Evolutionary conservation across 140 eudicot genomes (phyloP), one percentile per base, ranked within the genome.

Genomic region (Anethum foeniculum): DNA sequence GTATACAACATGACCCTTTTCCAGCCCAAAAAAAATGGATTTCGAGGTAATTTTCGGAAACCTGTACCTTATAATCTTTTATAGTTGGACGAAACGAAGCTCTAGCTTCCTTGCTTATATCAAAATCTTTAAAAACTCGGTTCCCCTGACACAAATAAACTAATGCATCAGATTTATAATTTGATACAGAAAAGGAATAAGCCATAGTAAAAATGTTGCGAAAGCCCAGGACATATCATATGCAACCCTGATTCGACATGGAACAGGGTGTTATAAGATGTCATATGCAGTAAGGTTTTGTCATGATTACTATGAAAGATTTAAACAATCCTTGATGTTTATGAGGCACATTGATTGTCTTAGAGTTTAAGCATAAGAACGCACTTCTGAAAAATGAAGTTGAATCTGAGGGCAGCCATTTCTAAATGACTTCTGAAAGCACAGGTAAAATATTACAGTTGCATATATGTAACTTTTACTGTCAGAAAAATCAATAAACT

Each of bases 21-120:
- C 97, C 97, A 60, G 90, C 86, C 93, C 94, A 90, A 39, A 92
- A 87, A n/a, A 92, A 81, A 85, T 92, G 97, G 75, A 92, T 80
- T 72, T 92, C 97, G 30, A 92, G 82, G 82, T 84, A 90, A 81
- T 90, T 92, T 85, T 90, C 83, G 18, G 89, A 71, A 78, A 92
- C 97, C 67, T 34, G 78, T 82, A 80, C 90, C 0, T 76, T 84
- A 56, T 41, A 89, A 30, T 15, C 30, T 84, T 71, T 84, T 34
- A 81, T 36, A 71, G 88, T 86, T 46, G 91, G 86, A 34, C 78
- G 51, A 34, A 78, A 83, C 6, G 93, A 90, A 52, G 80, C 71
- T 15, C 88, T 84, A 43, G 94, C 92, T 71, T 44, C 92, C 76
- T 72, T 85, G 41, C 75, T 67, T 82, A 92, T 87, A 86, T 92